These are phyloP conservation scores for Salicornia ramosissima DNA, from an alignment of 148 eudicot genomes.

Conservation along the genomic window DNA sequence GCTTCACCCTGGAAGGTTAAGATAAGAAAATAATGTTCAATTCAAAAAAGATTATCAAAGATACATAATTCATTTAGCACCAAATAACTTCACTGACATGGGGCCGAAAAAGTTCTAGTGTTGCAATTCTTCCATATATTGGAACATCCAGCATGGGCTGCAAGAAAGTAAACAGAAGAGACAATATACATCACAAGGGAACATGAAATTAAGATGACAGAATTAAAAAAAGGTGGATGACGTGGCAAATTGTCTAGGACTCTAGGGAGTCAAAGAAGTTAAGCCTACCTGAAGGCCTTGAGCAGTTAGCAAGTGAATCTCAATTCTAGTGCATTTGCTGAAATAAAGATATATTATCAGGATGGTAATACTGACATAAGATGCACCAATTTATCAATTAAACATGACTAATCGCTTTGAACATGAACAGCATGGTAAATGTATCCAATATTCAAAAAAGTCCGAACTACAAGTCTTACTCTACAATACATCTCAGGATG, in stretches of 20 bases:
- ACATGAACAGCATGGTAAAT: background rate
- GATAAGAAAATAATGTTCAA: conserved; percentile 12
- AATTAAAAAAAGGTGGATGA: background rate
- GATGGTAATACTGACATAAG: background rate
- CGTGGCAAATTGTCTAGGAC: too few relatives aligned
- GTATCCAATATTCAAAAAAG: background rate
- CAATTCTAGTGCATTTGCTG: conserved; percentile 44
- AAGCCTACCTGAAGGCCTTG: conserved; percentile 84
- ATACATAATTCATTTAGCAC: background rate
- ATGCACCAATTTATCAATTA: background rate
- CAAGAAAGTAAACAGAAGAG: conserved; percentile 9
- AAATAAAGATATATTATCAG: conserved; percentile 12
- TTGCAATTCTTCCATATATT: conserved; percentile 95
- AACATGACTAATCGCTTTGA: background rate
- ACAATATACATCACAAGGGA: background rate
- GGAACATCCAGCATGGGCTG: conserved; percentile 99
- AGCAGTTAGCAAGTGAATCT: conserved; percentile 85
- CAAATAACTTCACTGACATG: conserved; percentile 57
- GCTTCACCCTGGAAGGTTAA: conserved; percentile 70
- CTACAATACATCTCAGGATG: background rate
- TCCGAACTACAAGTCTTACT: background rate
- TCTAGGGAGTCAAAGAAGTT: background rate
- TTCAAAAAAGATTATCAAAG: background rate
- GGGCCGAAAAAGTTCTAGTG: conserved; percentile 90
- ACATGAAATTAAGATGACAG: background rate